Percentiles rank a stretch among this genome's conserved stretches.
Evolutionary conservation across 2,329 filamentous ascomycete species (phyloP).

Genomic region (Fusarium sp.): DNA sequence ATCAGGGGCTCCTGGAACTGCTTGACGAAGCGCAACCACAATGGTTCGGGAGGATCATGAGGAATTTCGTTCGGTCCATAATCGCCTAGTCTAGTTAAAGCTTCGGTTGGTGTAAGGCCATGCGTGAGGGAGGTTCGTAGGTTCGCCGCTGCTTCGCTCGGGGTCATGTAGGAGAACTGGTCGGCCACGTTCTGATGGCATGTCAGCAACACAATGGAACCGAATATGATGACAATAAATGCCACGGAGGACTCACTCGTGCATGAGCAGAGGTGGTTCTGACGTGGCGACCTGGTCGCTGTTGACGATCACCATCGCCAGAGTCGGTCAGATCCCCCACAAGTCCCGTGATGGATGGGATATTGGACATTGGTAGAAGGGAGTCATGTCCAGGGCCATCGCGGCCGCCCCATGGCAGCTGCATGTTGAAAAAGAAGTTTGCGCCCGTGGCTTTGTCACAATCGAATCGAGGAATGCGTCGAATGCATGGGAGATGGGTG

Average conservation of each 20-base stretch:
- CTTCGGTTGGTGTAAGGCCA: conserved; percentile 85
- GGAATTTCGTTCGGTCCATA: conserved; percentile 95
- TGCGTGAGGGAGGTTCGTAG: conserved; percentile 85
- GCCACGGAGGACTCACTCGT: conserved; percentile 56
- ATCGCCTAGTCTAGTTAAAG: conserved; percentile 80
- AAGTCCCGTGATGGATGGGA: conserved; percentile 50
- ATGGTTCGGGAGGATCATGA: conserved; percentile 90
- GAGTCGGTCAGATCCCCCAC: conserved; percentile 44
- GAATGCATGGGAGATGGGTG: conserved; percentile 37
- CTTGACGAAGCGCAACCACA: conserved; percentile 95
- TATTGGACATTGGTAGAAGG: conserved; percentile 51
- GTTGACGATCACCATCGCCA: conserved; percentile 43
- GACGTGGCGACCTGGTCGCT: conserved; percentile 52
- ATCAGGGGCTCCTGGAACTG: conserved; percentile 98
- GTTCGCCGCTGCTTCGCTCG: conserved; percentile 80
- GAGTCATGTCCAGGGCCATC: conserved; percentile 48
- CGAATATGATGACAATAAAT: neutral
- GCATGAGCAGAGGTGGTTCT: conserved; percentile 68
- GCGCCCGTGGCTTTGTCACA: conserved; percentile 33
- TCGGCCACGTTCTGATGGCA: conserved; percentile 65
- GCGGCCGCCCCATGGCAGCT: conserved; percentile 53
- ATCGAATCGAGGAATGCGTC: conserved; percentile 31
- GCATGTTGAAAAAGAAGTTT: conserved; percentile 48
- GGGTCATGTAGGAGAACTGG: conserved; percentile 75
- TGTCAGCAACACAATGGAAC: conserved; percentile 24